Evolutionary conservation across 2,329 filamentous ascomycete species (phyloP).

Genomic region (Emergomyces africanus): DNA sequence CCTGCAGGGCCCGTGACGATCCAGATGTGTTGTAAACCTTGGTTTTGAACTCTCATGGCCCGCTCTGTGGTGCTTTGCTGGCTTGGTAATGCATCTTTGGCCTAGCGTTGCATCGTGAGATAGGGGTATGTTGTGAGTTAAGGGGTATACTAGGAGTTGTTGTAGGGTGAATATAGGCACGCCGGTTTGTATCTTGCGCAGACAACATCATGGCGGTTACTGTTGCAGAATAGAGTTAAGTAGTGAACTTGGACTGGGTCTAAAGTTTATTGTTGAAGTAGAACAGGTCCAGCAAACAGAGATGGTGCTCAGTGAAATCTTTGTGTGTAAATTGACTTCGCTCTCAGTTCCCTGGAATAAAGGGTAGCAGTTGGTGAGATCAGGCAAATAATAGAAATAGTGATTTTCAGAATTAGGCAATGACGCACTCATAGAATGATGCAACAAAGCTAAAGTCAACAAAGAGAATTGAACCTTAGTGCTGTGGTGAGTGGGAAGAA

Average conservation of each 20-base stretch:
- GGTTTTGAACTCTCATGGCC: background rate
- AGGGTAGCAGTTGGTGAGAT: background rate
- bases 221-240: conserved; percentile 4
- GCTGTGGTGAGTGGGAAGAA: background rate
- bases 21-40: conserved; percentile 55
- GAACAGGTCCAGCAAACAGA: background rate
- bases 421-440: background rate
- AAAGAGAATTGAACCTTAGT: too few relatives aligned
- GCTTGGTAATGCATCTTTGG: background rate
- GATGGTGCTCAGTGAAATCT: background rate
- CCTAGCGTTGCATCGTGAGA: conserved; percentile 7
- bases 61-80: background rate
- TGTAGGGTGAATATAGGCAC: conserved; percentile 4
- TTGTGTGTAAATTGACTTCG: background rate
- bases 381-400: background rate
- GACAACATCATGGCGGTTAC: conserved; percentile 27
- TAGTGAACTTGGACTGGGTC: background rate
- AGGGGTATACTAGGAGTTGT: background rate
- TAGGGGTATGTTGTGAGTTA: conserved; percentile 12
- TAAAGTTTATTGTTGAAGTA: background rate
- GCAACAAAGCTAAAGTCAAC: background rate
- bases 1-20: conserved; percentile 68
- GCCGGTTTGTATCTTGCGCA: conserved; percentile 20
- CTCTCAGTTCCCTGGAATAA: background rate
- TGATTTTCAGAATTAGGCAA: too few relatives aligned